Evolutionary conservation across 2,329 filamentous ascomycete genomes (phyloP), one percentile per base, ranked within the genome.

Genomic region (Emericellopsis atlantica): DNA sequence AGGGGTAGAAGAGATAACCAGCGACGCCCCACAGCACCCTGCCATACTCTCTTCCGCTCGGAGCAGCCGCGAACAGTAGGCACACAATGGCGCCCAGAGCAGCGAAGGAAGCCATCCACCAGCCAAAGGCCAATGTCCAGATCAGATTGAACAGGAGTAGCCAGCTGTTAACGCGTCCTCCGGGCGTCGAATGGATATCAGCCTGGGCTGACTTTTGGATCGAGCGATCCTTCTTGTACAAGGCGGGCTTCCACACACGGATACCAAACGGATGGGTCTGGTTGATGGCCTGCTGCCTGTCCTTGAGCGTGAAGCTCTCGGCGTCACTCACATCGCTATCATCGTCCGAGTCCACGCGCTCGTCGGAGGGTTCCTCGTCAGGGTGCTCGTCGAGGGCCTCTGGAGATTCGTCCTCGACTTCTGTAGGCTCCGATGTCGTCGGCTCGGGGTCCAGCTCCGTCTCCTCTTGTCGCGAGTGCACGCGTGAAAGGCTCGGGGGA

Each of bases 191-290:
- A 65, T 98, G 92, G 44, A 98, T 96, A 59, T 98, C 92, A 12
- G 84, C 89, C 63, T 96, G 90, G 6, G 92, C 92, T 37, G 81
- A 94, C 61, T 93, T 92, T 59, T 96, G 88, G 32, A 98, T 93
- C 1, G 92, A 98, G 43, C 92, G 81, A 52, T 84, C 81, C 62
- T 98, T 98, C 65, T 98, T 98, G 73, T 98, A 98, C 47, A 98
- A 62, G 2, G 92, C 93, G 35, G 92, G 92, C 61, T 98, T 98
- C 92, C 92, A 98, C 47, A 98, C 86, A 58, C 93, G 81, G 57
- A 98, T 96, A 69, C 92, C 92, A 53, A 98, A 98, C 1, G 92
- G 92, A 69, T 98, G 92, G 1, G 92, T 98, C 59, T 95, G 83
- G 64, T 98, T 98, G 69, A 98, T 98, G 48, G 92, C 92, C 58